phyloP scores from a whole-genome alignment of 768 basidiomycete genomes.

The Boletus tomentosulus region DNA sequence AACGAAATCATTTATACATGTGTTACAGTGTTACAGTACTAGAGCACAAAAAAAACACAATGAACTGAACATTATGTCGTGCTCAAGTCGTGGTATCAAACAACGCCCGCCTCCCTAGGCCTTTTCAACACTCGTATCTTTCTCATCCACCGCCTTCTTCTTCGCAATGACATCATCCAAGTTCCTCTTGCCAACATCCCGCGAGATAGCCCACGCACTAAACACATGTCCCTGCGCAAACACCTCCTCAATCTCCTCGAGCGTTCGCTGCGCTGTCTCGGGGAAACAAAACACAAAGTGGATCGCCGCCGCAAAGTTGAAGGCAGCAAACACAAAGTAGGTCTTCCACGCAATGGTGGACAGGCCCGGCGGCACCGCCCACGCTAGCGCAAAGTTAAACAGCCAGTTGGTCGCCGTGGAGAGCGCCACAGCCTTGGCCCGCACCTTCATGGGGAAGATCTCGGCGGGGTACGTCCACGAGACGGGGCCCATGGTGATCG shows the following conservation, averaged over 20 bases:
- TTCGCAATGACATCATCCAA: slow-evolving; percentile 43
- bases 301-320: slow-evolving; percentile 69
- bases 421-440: slow-evolving; percentile 55
- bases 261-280: slow-evolving; percentile 66
- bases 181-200: slow-evolving; percentile 59
- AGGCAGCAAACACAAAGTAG: slow-evolving; percentile 74
- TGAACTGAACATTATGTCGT: neutral
- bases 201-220: slow-evolving; percentile 65
- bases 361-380: slow-evolving; percentile 70
- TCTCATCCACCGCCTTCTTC: slow-evolving; percentile 12
- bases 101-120: neutral
- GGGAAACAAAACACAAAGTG: slow-evolving; percentile 80
- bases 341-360: slow-evolving; percentile 66
- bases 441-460: slow-evolving; percentile 63
- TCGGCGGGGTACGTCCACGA: slow-evolving; percentile 76
- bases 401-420: slow-evolving; percentile 49
- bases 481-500: slow-evolving; percentile 72
- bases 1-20: neutral
- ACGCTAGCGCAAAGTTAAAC: slow-evolving; percentile 73
- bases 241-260: slow-evolving; percentile 79
- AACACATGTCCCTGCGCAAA: slow-evolving; percentile 67
- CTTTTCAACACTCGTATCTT: slow-evolving; percentile 4
- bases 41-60: neutral
- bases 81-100: neutral
- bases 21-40: neutral